phyloP scores from a whole-genome alignment of 345 rosid genomes.

The Garcia nutans region DNA sequence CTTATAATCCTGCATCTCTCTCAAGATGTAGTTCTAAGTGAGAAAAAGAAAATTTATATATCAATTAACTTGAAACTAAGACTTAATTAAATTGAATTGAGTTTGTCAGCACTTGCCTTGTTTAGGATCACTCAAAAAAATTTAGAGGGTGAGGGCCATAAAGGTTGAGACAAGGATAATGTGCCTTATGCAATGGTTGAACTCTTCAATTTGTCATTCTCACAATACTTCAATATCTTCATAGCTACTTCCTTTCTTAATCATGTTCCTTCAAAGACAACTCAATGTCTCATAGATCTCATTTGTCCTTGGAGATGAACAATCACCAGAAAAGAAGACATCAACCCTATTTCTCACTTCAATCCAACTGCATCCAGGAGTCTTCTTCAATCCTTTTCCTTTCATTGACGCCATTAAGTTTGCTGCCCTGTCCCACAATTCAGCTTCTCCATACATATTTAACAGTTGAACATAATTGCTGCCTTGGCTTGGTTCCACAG shows the following conservation, averaged over 20 bases:
- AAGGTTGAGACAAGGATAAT: too few relatives aligned
- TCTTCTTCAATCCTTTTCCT: conserved; percentile 64
- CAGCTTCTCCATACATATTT: conserved; percentile 67
- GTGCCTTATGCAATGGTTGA: not conserved
- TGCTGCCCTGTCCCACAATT: conserved; percentile 56
- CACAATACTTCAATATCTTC: conserved; percentile 24
- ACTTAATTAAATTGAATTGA: too few relatives aligned
- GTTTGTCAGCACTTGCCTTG: too few relatives aligned
- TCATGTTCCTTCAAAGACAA: conserved; percentile 43
- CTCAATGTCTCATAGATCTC: conserved; percentile 45
- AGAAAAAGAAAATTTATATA: too few relatives aligned
- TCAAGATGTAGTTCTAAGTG: too few relatives aligned
- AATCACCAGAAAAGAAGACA: conserved; percentile 62
- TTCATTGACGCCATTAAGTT: conserved; percentile 53
- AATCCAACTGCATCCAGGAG: conserved; percentile 84
- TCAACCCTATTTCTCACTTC: conserved; percentile 42
- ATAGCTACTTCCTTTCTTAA: conserved; percentile 24
- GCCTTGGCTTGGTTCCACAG: conserved; percentile 54
- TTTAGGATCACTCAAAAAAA: too few relatives aligned
- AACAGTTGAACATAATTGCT: conserved; percentile 61
- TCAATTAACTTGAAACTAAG: too few relatives aligned
- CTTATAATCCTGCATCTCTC: too few relatives aligned
- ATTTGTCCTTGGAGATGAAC: conserved; percentile 39
- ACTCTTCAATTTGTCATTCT: not conserved
- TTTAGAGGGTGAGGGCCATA: too few relatives aligned